phyloP scores from a whole-genome alignment of 2,329 filamentous ascomycete genomes.

The Nothophaeocryptopus gaeumannii region DNA sequence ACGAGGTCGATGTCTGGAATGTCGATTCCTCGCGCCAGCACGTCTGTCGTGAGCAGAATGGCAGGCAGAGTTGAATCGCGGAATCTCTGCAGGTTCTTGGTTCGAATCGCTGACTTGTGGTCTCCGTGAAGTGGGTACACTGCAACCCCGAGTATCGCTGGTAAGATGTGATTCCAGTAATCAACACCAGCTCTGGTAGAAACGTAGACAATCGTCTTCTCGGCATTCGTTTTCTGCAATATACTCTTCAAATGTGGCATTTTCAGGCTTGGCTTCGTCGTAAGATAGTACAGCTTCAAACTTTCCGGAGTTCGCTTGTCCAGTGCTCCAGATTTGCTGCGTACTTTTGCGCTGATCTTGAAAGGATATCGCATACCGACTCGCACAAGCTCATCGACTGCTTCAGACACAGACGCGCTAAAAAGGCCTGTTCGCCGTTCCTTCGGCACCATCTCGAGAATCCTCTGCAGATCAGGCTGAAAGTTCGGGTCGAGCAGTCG shows the following conservation, averaged over 20 bases:
- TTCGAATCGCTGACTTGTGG: slow-evolving; percentile 79
- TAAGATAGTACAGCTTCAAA: slow-evolving; percentile 84
- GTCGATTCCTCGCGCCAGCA: slow-evolving; percentile 85
- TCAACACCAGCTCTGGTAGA: slow-evolving; percentile 94
- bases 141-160: slow-evolving; percentile 65
- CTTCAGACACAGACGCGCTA: slow-evolving; percentile 93
- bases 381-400: slow-evolving; percentile 86
- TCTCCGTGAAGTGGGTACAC: slow-evolving; percentile 88
- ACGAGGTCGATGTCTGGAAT: slow-evolving; percentile 90
- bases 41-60: slow-evolving; percentile 86
- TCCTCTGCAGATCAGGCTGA: slow-evolving; percentile 83
- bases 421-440: slow-evolving; percentile 91
- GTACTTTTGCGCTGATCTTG: slow-evolving; percentile 91
- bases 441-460: slow-evolving; percentile 80
- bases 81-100: slow-evolving; percentile 83
- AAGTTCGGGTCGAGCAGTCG: slow-evolving; percentile 90
- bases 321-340: slow-evolving; percentile 67
- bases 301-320: slow-evolving; percentile 89
- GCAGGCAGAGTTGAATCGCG: slow-evolving; percentile 70
- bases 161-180: slow-evolving; percentile 82
- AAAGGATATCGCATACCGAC: slow-evolving; percentile 92
- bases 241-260: slow-evolving; percentile 70
- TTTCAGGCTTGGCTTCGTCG: slow-evolving; percentile 74
- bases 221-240: slow-evolving; percentile 60
- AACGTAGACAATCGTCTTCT: slow-evolving; percentile 86